These are phyloP conservation scores for Thraustochytrium aureum DNA, from an alignment of 352 stramenopile species.

Conservation along the genomic window DNA sequence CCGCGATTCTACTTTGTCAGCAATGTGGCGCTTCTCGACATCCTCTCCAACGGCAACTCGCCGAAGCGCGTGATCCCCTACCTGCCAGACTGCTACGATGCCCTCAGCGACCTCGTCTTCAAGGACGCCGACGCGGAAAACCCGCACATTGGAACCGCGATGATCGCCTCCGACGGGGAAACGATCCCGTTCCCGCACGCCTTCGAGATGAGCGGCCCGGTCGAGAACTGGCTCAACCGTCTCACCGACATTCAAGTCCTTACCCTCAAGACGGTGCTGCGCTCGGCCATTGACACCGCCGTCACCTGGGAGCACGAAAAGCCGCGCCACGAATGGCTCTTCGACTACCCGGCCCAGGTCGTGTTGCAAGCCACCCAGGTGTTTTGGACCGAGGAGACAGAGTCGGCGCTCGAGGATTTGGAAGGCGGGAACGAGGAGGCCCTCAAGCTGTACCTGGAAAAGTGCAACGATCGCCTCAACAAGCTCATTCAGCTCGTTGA, in stretches of 20 bases:
- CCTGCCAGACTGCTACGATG: slow-evolving; percentile 96
- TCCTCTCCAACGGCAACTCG: slow-evolving; percentile 95
- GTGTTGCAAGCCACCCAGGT: slow-evolving; percentile 98
- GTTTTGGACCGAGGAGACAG: slow-evolving; percentile 94
- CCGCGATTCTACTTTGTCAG: slow-evolving; percentile 99
- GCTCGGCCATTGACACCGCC: slow-evolving; percentile 87
- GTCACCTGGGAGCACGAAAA: slow-evolving; percentile 60
- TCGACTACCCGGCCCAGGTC: slow-evolving; percentile 97
- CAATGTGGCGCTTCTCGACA: slow-evolving; percentile 99
- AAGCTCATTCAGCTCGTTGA: slow-evolving; percentile 83
- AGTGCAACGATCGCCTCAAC: slow-evolving; percentile 75
- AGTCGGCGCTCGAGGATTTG: slow-evolving; percentile 71
- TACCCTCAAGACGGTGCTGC: slow-evolving; percentile 79
- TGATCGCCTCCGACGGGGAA: slow-evolving; percentile 99
- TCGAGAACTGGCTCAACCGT: slow-evolving; percentile 94
- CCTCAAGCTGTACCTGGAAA: slow-evolving; percentile 58
- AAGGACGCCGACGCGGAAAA: slow-evolving; percentile 81
- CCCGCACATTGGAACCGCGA: slow-evolving; percentile 62
- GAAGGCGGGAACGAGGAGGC: slow-evolving; percentile 65
- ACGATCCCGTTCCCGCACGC: slow-evolving; percentile 87
- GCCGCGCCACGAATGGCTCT: slow-evolving; percentile 93
- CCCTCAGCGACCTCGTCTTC: slow-evolving; percentile 97
- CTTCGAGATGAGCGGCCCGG: slow-evolving; percentile 84
- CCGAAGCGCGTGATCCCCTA: slow-evolving; percentile 97
- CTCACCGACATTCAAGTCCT: slow-evolving; percentile 96